Conservation (phyloP, 2,329 filamentous ascomycete genomes). For the Alternaria dauci region DNA sequence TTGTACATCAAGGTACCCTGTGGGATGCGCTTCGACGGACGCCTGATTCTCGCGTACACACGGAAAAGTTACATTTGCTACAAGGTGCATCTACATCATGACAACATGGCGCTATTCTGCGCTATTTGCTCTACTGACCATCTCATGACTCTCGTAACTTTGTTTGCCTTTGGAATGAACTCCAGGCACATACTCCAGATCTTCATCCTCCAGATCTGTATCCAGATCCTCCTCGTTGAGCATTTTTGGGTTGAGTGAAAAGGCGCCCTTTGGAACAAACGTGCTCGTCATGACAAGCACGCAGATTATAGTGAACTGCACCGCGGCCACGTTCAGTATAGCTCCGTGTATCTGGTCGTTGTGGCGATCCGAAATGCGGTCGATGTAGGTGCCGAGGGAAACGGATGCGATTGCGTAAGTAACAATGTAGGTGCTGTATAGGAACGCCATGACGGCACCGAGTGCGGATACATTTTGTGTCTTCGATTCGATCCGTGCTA, state of each 20-base stretch:
- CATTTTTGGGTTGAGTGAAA: constrained; percentile 56
- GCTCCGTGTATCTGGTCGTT: constrained; percentile 52
- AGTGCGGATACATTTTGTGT: constrained; percentile 59
- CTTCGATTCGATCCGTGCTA: constrained; percentile 56
- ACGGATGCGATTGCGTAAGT: constrained; percentile 57
- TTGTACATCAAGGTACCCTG: background rate
- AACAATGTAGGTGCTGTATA: constrained; percentile 61
- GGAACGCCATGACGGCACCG: constrained; percentile 62
- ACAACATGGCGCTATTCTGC: constrained; percentile 1
- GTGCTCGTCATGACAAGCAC: constrained; percentile 55
- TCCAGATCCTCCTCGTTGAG: constrained; percentile 53
- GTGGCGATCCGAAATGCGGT: constrained; percentile 51
- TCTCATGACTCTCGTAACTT: constrained; percentile 35
- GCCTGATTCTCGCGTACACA: background rate
- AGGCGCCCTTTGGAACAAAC: constrained; percentile 57
- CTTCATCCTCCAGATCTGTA: constrained; percentile 39
- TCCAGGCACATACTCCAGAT: constrained; percentile 34
- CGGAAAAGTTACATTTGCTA: background rate
- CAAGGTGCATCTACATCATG: background rate
- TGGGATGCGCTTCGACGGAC: background rate
- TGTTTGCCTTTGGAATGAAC: constrained; percentile 27
- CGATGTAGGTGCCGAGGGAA: constrained; percentile 58
- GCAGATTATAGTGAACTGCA: constrained; percentile 59
- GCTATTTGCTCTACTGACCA: constrained; percentile 32
- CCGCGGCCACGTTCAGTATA: constrained; percentile 56